A percentile compares a stretch with the other conserved stretches of the same genome.
These are phyloP conservation scores for Cladorrhinum sp. DNA, from an alignment of 2,329 filamentous ascomycete genomes.

Conservation along the genomic window DNA sequence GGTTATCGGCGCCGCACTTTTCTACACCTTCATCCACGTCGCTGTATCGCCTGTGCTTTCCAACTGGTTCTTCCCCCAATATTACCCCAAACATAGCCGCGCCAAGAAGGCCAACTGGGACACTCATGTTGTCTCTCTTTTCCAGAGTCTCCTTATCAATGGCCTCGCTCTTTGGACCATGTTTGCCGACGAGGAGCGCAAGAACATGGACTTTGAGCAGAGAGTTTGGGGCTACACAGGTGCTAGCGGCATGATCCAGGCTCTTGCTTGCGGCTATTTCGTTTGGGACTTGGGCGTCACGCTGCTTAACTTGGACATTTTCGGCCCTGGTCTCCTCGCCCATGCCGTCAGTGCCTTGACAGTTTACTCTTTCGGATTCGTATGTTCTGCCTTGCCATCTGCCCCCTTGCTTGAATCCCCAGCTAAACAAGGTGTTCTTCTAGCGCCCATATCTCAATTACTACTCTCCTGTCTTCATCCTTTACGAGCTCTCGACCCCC, in stretches of 20 bases:
- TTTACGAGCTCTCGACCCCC: constrained; percentile 82
- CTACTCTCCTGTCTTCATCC: constrained; percentile 76
- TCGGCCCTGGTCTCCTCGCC: constrained; percentile 72
- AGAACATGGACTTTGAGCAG: constrained; percentile 62
- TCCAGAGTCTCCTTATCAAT: constrained; percentile 73
- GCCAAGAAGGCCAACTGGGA: constrained; percentile 77
- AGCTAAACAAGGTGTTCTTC: not conserved
- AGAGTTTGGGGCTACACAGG: constrained; percentile 78
- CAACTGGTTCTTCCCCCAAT: constrained; percentile 55
- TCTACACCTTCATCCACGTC: constrained; percentile 68
- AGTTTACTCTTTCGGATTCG: constrained; percentile 76
- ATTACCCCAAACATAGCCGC: constrained; percentile 60
- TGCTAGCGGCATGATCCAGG: constrained; percentile 68
- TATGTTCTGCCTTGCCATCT: constrained; percentile 45
- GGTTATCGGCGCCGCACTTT: constrained; percentile 60
- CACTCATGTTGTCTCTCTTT: constrained; percentile 78
- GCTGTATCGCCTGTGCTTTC: constrained; percentile 68
- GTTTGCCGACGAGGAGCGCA: constrained; percentile 63
- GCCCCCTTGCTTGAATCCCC: not conserved
- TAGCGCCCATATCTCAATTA: constrained; percentile 82
- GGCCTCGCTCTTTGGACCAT: constrained; percentile 71
- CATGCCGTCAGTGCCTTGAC: constrained; percentile 72
- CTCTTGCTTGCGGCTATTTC: constrained; percentile 77
- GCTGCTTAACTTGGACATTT: constrained; percentile 64
- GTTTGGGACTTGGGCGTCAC: constrained; percentile 78